Base-by-base conservation (phyloP, 2,329 filamentous ascomycete species). In the Aspergillus quadricinctus region DNA sequence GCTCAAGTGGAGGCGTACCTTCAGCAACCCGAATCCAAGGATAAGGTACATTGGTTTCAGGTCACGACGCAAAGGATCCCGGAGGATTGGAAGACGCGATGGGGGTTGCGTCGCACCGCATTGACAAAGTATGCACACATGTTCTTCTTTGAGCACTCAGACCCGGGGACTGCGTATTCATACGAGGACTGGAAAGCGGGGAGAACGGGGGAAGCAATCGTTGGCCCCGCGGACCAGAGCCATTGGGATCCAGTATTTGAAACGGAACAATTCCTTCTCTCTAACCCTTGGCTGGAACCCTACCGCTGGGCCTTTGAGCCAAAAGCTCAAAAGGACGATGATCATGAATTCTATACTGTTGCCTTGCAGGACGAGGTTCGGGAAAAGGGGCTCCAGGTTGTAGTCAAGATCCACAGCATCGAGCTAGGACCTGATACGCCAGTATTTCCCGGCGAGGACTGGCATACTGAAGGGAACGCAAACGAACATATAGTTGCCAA, bases 101-200 rank as follows among this genome's bases (percentile, higher is more conserved):
- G n/a, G 19, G 21, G 19, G 1, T 7, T 25, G 21, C 21, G 11
- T 3, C 11, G 19, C 1, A 14, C 11, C 1, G 21, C 49, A 23
- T 41, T 50, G 23, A 46, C 37, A 5, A 58, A 58, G 11, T 58
- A 58, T 14, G 43, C 1, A 4, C 40, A 14, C 23, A 29, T 50
- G 3, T 52, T 58, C 31, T n/a, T 23, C 48, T 61, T 59, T 46
- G 35, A 59, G 29, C 57, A 61, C 48, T 55, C 57, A 2, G 59
- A 59, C 14, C 57, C 57, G 2, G 59, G 54, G 28, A 52, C 46
- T 2, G 29, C 52, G 9, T 59, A 55, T 29, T 59, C 59, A 7
- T 59, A 61, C 31, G 52, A 49, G 4, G 57, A 59, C 29, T 61
- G 57, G 59, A 61, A 61, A 49, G 50, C 52, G 9, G 57, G 57